Evolutionary conservation across 2,329 filamentous ascomycete genomes (phyloP).

Genomic region (Didymella glomerata): DNA sequence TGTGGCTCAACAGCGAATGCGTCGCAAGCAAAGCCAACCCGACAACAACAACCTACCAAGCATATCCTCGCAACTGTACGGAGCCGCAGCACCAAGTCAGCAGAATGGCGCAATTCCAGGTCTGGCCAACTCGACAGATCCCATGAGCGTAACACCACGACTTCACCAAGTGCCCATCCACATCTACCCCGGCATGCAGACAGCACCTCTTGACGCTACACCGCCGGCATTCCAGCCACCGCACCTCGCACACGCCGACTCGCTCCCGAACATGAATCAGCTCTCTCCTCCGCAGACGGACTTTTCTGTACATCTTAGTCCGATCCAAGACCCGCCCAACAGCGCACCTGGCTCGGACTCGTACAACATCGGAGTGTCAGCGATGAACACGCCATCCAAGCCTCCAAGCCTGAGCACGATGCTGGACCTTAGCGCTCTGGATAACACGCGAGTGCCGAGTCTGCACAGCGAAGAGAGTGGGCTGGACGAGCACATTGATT

Average conservation of each 20-base stretch:
- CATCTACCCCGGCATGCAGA: slow-evolving; percentile 50
- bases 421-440: slow-evolving; percentile 50
- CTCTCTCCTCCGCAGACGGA: slow-evolving; percentile 26
- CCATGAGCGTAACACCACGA: slow-evolving; percentile 30
- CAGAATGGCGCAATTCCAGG: slow-evolving; percentile 5
- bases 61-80: slow-evolving; percentile 48
- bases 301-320: slow-evolving; percentile 43
- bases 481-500: slow-evolving; percentile 53
- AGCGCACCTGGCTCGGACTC: slow-evolving; percentile 8
- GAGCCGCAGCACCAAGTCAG: slow-evolving; percentile 28
- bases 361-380: background rate
- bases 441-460: slow-evolving; percentile 44
- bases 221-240: slow-evolving; percentile 16
- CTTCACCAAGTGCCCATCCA: slow-evolving; percentile 48
- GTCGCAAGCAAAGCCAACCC: slow-evolving; percentile 36
- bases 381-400: slow-evolving; percentile 25
- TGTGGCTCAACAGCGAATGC: slow-evolving; percentile 42
- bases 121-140: slow-evolving; percentile 24
- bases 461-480: slow-evolving; percentile 46
- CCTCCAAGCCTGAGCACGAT: slow-evolving; percentile 46
- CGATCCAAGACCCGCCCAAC: slow-evolving; percentile 37
- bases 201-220: slow-evolving; percentile 32
- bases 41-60: slow-evolving; percentile 41
- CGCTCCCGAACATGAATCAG: slow-evolving; percentile 5
- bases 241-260: slow-evolving; percentile 10